Evolutionary conservation across 305 asterid species (phyloP), one percentile per base, ranked within the genome.

Genomic region (Euphrasia arctica): DNA sequence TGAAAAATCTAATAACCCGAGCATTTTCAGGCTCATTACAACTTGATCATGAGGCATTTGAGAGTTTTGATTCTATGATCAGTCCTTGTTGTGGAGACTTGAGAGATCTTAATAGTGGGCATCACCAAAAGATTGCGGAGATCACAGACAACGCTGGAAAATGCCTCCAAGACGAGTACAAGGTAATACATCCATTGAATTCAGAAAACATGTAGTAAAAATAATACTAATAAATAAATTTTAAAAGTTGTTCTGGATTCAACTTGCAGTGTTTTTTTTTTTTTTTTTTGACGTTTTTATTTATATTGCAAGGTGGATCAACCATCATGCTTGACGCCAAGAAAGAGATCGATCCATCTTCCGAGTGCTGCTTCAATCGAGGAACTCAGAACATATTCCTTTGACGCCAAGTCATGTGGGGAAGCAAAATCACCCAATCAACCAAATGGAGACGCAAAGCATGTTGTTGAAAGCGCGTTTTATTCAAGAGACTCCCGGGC

Each of bases 281-380:
- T 11, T n/a, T 25, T 12, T 2, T 5, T 0, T 13, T 4, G 12
- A 2, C 25, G 9, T 5, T 60, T 60, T 28, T 4, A 22, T 41
- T 27, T 10, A 52, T 25, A 22, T 75, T 32, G 5, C 36, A 32
- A 94, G 99, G 96, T 91, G 54, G 99, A 94, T 76, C 81, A 88
- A 75, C 98, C 98, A 64, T 83, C 98, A 49, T 82, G 96, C 75
- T 88, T 93, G 9, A 88, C 99, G 0, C 99, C 98, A 1, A 82
- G 74, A 43, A 89, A 80, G 77, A 78, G 96, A 70, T 71, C 84
- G 1, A 80, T 85, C 68, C 80, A 78, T 70, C 90, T 84, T 58
- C 96, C 97, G 9, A 91, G 90, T 73, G 68, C 76, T 27, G 86
- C 78, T 69, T 83, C 95, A 41, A 91, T 91, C 52, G 98, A 88